Conservation (phyloP, 495 filamentous ascomycete genomes). For the Talaromyces trachyspermus region DNA sequence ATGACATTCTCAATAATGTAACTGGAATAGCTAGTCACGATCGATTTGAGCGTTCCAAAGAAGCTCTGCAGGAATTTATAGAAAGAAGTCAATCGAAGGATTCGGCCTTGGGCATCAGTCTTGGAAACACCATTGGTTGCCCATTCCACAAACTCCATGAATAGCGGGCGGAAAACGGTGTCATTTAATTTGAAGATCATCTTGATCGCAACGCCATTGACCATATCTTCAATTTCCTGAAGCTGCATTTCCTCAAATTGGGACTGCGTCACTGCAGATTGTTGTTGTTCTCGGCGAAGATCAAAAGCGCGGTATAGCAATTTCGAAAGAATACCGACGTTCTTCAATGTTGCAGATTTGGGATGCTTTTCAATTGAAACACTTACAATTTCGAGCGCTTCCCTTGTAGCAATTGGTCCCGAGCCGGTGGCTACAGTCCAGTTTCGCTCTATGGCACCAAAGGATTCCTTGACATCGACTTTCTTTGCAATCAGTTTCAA, state of each 20-base stretch:
- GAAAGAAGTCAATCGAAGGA: conserved; percentile 56
- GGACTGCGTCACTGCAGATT: conserved; percentile 25
- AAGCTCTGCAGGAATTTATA: conserved; percentile 74
- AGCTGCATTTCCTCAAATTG: conserved; percentile 43
- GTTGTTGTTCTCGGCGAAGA: conserved; percentile 50
- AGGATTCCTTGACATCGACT: conserved; percentile 59
- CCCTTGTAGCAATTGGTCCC: conserved; percentile 55
- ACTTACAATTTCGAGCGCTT: conserved; percentile 58
- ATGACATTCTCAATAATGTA: conserved; percentile 72
- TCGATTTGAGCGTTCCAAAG: conserved; percentile 73
- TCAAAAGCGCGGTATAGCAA: conserved; percentile 69
- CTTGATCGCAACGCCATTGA: conserved; percentile 65
- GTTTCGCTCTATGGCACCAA: conserved; percentile 61
- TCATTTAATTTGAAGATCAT: conserved; percentile 97
- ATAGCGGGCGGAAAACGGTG: conserved; percentile 89
- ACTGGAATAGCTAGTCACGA: conserved; percentile 83
- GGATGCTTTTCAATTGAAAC: conserved; percentile 65
- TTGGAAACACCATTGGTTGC: conserved; percentile 48
- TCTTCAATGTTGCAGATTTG: conserved; percentile 66
- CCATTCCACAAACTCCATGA: conserved; percentile 77
- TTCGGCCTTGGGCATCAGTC: conserved; percentile 46
- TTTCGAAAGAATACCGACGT: conserved; percentile 54
- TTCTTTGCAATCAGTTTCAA: conserved; percentile 64
- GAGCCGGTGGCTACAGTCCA: conserved; percentile 53
- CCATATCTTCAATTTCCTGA: conserved; percentile 52